Base-by-base conservation (phyloP, 208 protist genomes). In the Endotrypanum monterogeii region DNA sequence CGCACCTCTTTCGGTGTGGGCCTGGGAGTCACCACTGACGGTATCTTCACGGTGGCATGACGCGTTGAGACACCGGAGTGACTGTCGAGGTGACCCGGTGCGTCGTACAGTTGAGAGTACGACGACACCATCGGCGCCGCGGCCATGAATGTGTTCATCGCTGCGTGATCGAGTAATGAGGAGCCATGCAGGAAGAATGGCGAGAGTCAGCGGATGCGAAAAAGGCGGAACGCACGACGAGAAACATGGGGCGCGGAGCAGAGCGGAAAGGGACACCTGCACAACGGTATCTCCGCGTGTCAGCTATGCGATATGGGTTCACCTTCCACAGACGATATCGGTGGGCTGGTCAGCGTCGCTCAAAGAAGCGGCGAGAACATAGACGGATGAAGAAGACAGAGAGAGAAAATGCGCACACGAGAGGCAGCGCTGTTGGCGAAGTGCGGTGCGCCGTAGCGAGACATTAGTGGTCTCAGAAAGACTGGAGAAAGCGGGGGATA, bases 101-200 rank as follows among this genome's bases (percentile, higher is more conserved):
- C 12, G 51, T 79, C 74, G n/a, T 63, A 46, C 25, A n/a, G 46
- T 50, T 57, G 65, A 54, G 71, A 72, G 50, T 73, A 74, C 30
- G 75, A 80, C 37, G 71, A 76, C 35, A 80, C 35, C 70, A 80
- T 74, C 25, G 76, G 63, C 54, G 51, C 69, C 25, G 54, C 55
- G 25, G 70, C 62, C 54, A 75, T 60, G 25, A 80, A 71, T 9
- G 63, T 16, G 56, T 75, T 76, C 76, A 80, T 80, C 9, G 14
- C 28, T 62, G 51, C 44, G 14, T 16, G 7, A 68, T 54, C 23
- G 5, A 32, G 4, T 1, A 16, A 68, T 3, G 11, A 30, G 6
- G 54, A 58, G 54, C 6, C 6, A 30, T n/a, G n/a, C n/a, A 58
- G 54, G 54, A 3, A 16, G 12, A 8, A 41, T 50, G 44, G 28